phyloP scores from a whole-genome alignment of 352 stramenopile species.

The Globisporangium yorkense region DNA sequence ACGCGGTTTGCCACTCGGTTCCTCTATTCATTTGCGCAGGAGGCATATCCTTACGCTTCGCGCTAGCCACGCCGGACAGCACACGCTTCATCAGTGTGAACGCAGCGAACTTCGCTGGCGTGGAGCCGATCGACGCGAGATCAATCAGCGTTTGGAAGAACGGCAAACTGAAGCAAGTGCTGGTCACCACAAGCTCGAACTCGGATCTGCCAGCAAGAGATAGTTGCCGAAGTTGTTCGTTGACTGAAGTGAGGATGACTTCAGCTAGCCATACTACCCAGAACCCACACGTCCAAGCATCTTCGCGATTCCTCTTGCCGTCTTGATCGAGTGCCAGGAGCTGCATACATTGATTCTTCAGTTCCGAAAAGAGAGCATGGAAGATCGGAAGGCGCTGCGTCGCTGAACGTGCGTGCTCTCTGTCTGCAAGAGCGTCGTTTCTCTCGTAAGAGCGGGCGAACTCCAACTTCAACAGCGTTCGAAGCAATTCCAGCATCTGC shows the following conservation, averaged over 20 bases:
- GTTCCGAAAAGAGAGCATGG: slow-evolving; percentile 19
- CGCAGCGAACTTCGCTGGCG: slow-evolving; percentile 26
- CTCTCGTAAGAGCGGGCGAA: not conserved
- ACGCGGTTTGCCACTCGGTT: not conserved
- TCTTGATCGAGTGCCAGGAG: not conserved
- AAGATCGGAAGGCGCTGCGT: slow-evolving; percentile 15
- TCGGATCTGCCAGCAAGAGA: not conserved
- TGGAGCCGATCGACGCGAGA: slow-evolving; percentile 10
- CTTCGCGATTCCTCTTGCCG: not conserved
- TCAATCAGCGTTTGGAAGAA: slow-evolving; percentile 25
- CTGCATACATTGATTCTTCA: slow-evolving; percentile 7
- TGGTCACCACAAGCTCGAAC: not conserved
- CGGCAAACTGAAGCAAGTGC: slow-evolving; percentile 15
- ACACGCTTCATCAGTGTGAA: slow-evolving; percentile 22
- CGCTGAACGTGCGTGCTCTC: too few relatives aligned
- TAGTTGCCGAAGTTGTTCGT: not conserved
- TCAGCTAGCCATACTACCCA: slow-evolving; percentile 31
- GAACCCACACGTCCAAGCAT: slow-evolving; percentile 1
- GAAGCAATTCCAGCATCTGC: slow-evolving; percentile 1
- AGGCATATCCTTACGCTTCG: not conserved
- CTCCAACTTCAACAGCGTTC: slow-evolving; percentile 4
- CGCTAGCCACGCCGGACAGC: not conserved
- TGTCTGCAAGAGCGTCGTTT: not conserved
- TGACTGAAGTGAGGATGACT: slow-evolving; percentile 14
- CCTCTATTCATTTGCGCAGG: not conserved